A percentile compares a stretch with the other conserved stretches of the same genome.
These are phyloP conservation scores for Leccinum longicurvipes DNA, from an alignment of 768 basidiomycete species.

Conservation along the genomic window DNA sequence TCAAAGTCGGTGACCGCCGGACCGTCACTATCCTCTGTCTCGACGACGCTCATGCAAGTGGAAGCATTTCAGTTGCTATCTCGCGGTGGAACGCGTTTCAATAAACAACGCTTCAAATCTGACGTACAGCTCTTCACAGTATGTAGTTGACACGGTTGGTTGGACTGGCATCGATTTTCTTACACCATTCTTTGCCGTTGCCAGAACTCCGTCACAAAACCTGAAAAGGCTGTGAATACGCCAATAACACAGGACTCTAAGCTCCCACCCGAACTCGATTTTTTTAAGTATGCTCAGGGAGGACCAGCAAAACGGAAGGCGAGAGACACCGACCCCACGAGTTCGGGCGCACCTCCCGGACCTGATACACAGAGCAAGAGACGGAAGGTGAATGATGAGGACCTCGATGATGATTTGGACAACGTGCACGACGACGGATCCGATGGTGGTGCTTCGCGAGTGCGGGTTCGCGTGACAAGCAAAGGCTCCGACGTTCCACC, in stretches of 20 bases:
- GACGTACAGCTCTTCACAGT: conserved; percentile 75
- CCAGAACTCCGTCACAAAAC: conserved; percentile 25
- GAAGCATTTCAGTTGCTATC: conserved; percentile 90
- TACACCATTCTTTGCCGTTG: background rate
- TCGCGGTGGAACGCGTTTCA: conserved; percentile 77
- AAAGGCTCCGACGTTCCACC: conserved; percentile 73
- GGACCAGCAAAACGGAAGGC: conserved; percentile 52
- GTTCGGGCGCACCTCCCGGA: conserved; percentile 8
- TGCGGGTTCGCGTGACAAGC: conserved; percentile 62
- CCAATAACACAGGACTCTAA: conserved; percentile 37
- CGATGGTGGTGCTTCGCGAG: conserved; percentile 23
- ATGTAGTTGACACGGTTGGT: conserved; percentile 10
- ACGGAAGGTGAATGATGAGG: conserved; percentile 26
- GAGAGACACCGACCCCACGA: conserved; percentile 13
- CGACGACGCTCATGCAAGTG: conserved; percentile 49
- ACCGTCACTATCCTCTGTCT: too few relatives aligned
- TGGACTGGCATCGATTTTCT: background rate
- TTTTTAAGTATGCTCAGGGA: conserved; percentile 82
- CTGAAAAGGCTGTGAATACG: conserved; percentile 22
- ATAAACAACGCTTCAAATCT: conserved; percentile 68
- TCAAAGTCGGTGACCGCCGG: too few relatives aligned
- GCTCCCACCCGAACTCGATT: conserved; percentile 80
- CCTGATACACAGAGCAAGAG: conserved; percentile 24
- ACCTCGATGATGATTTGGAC: conserved; percentile 19
- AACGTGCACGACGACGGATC: conserved; percentile 19